These are phyloP conservation scores for Lolium perenne DNA, from an alignment of 176 grass and related monocot genomes.

Conservation along the genomic window DNA sequence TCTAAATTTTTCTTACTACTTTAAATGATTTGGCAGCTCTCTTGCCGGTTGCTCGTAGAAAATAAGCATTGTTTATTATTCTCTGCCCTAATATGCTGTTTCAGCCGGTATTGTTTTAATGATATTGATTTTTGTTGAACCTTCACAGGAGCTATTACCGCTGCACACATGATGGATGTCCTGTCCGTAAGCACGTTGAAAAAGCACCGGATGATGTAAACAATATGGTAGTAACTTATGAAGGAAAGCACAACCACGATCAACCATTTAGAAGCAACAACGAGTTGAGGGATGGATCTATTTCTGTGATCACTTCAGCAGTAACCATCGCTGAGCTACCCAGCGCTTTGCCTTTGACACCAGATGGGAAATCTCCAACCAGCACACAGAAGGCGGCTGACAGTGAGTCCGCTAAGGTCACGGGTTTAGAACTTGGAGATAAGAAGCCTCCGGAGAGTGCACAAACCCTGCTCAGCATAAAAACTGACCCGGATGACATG, in stretches of 20 bases:
- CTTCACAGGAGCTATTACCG: conserved; percentile 95
- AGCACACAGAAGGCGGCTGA: conserved; percentile 44
- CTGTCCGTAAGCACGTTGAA: conserved; percentile 97
- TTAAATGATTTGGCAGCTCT: not conserved
- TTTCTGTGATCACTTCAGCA: conserved; percentile 43
- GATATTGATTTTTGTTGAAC: conserved; percentile 33
- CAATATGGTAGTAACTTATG: conserved; percentile 91
- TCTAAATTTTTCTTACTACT: conserved; percentile 4
- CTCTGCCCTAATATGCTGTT: conserved; percentile 10
- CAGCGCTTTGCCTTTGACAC: conserved; percentile 10
- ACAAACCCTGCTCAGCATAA: conserved; percentile 70
- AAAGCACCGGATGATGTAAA: conserved; percentile 79
- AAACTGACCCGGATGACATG: conserved; percentile 61
- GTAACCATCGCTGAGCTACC: conserved; percentile 40
- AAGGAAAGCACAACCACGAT: conserved; percentile 95
- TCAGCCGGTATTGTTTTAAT: conserved; percentile 26
- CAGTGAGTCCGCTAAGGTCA: conserved; percentile 32
- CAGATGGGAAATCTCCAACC: conserved; percentile 42
- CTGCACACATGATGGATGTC: conserved; percentile 92
- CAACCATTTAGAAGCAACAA: conserved; percentile 56
- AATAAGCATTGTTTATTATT: conserved; percentile 3
- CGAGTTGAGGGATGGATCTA: conserved; percentile 38
- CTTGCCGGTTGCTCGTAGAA: not conserved
- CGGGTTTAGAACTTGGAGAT: conserved; percentile 56
- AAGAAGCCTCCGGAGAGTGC: conserved; percentile 73